Conservation (phyloP, 306 rosid species). For the Betula pendula region DNA sequence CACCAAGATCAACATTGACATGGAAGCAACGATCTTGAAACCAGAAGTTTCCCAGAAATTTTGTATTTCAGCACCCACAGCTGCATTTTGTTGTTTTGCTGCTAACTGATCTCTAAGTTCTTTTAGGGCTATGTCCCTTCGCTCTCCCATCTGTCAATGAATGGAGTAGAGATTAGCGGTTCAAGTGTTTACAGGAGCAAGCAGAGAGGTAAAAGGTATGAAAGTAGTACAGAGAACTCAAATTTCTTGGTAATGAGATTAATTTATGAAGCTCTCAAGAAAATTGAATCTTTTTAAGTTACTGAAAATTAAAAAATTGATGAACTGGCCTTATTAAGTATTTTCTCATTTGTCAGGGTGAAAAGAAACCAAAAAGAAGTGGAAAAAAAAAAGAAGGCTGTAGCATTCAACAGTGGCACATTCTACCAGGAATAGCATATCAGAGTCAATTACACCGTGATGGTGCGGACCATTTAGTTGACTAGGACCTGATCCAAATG, state of each 20-base stretch:
- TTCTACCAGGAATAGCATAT: background rate
- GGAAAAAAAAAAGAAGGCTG: background rate
- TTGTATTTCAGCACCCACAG: slow-evolving; percentile 47
- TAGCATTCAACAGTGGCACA: background rate
- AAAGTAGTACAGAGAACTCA: background rate
- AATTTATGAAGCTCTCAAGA: background rate
- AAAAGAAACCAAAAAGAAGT: background rate
- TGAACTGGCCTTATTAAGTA: background rate
- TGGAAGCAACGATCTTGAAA: slow-evolving; percentile 72
- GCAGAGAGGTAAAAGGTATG: background rate
- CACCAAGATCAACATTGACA: slow-evolving; percentile 88
- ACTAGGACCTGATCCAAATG: slow-evolving; percentile 4
- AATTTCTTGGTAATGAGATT: background rate
- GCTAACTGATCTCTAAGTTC: slow-evolving; percentile 80
- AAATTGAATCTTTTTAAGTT: background rate
- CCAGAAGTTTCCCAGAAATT: slow-evolving; percentile 89
- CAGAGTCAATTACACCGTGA: background rate
- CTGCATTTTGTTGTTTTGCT: slow-evolving; percentile 55
- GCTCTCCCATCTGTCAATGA: slow-evolving; percentile 81
- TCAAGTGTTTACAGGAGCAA: background rate
- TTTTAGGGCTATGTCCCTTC: slow-evolving; percentile 83
- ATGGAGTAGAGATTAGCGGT: background rate
- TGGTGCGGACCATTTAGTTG: background rate
- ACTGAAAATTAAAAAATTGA: background rate
- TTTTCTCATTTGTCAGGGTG: background rate